These are phyloP conservation scores for Chalciporus chontae DNA, from an alignment of 768 basidiomycete species.

Conservation along the genomic window DNA sequence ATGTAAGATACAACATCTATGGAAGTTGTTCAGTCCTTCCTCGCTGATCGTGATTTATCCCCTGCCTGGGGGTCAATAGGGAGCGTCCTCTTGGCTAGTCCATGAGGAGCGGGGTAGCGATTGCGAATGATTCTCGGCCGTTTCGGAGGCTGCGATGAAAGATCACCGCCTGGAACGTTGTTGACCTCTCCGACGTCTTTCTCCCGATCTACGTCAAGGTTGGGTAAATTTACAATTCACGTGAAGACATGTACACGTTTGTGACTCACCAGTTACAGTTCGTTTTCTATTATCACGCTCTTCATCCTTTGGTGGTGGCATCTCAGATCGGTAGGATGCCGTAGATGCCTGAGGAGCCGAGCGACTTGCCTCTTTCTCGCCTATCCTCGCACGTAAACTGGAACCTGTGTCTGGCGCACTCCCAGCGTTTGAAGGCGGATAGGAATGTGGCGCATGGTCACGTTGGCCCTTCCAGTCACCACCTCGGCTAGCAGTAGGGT, in stretches of 20 bases:
- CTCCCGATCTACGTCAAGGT: constrained; percentile 52
- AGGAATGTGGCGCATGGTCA: constrained; percentile 29
- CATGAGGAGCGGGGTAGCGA: constrained; percentile 42
- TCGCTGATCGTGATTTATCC: constrained; percentile 49
- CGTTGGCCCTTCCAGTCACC: constrained; percentile 49
- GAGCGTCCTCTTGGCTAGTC: constrained; percentile 54
- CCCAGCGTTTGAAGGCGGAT: constrained; percentile 15
- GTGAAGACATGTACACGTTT: background rate
- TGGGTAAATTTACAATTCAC: constrained; percentile 1
- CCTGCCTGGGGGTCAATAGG: constrained; percentile 60
- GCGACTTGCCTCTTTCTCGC: constrained; percentile 53
- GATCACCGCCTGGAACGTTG: constrained; percentile 36
- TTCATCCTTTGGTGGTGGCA: constrained; percentile 49
- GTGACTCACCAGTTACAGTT: constrained; percentile 58
- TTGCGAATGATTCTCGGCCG: constrained; percentile 57
- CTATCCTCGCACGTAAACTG: constrained; percentile 55
- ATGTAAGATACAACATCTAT: constrained; percentile 11
- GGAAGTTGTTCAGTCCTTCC: constrained; percentile 46
- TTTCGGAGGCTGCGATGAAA: constrained; percentile 46
- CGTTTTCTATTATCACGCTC: constrained; percentile 70
- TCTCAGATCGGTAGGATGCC: constrained; percentile 43
- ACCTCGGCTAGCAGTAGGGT: constrained; percentile 33
- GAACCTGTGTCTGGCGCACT: constrained; percentile 24
- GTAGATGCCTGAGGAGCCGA: constrained; percentile 39
- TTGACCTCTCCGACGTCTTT: constrained; percentile 45